A percentile compares a stretch with the other conserved stretches of the same genome.
Evolutionary conservation across 768 basidiomycete genomes (phyloP).

Genomic region (Podaxis sp.): DNA sequence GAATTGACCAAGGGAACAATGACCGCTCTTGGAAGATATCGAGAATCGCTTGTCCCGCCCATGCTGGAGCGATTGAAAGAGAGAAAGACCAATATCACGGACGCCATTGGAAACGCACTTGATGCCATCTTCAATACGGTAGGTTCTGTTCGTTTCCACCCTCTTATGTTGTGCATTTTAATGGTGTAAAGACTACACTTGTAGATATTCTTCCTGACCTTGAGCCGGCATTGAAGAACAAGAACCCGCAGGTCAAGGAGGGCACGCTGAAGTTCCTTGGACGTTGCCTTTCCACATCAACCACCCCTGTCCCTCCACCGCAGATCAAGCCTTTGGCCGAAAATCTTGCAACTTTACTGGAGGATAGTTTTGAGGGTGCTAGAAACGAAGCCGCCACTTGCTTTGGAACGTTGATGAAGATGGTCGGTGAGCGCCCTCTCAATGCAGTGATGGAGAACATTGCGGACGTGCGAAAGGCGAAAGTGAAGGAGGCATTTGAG

Average conservation of each 20-base stretch:
- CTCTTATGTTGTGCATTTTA: constrained; percentile 16
- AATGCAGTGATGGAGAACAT: constrained; percentile 84
- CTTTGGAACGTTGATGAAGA: constrained; percentile 92
- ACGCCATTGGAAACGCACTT: constrained; percentile 82
- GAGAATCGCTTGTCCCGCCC: constrained; percentile 67
- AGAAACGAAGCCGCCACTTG: constrained; percentile 87
- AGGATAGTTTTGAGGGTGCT: constrained; percentile 88
- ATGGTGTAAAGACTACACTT: constrained; percentile 60
- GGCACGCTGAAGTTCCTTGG: constrained; percentile 85
- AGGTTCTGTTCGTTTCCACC: constrained; percentile 27
- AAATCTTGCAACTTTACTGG: constrained; percentile 69
- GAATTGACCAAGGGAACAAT: constrained; percentile 83
- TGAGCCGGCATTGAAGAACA: constrained; percentile 72
- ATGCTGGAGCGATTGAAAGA: constrained; percentile 93
- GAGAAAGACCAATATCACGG: constrained; percentile 87
- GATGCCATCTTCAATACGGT: constrained; percentile 89
- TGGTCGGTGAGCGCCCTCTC: constrained; percentile 91
- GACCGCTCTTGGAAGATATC: constrained; percentile 69
- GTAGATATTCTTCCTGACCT: constrained; percentile 84
- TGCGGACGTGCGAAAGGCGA: constrained; percentile 83
- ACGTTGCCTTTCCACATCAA: constrained; percentile 73
- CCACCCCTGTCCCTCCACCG: constrained; percentile 62
- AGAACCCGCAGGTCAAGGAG: constrained; percentile 97
- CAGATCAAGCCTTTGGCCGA: constrained; percentile 87
- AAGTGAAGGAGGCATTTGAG: constrained; percentile 92